Evolutionary conservation across 441 rosid genomes (phyloP).

Genomic region (Eutrema salsugineum): DNA sequence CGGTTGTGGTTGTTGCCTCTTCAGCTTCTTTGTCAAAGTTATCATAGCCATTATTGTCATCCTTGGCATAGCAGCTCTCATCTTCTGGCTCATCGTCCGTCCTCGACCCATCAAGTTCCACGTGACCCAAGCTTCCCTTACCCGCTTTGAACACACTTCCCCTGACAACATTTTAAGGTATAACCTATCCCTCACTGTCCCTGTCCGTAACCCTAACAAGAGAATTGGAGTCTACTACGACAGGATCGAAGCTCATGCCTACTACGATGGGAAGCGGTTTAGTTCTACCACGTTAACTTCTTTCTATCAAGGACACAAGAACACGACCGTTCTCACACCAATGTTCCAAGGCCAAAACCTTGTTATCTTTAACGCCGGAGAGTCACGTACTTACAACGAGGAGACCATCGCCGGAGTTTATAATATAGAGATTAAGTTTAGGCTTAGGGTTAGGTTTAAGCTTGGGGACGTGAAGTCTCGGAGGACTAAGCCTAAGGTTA

Average conservation of each 20-base stretch:
- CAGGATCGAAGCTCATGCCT: slow-evolving; percentile 54
- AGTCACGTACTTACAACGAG: slow-evolving; percentile 22
- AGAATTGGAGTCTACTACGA: slow-evolving; percentile 70
- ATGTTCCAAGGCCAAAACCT: slow-evolving; percentile 42
- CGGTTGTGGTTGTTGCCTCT: slow-evolving; percentile 57
- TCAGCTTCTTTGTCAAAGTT: slow-evolving; percentile 39
- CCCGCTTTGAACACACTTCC: slow-evolving; percentile 48
- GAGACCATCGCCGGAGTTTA: slow-evolving; percentile 44
- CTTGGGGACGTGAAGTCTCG: slow-evolving; percentile 47
- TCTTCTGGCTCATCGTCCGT: slow-evolving; percentile 77
- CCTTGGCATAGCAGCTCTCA: slow-evolving; percentile 44
- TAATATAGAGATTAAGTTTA: slow-evolving; percentile 50
- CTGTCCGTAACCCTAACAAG: slow-evolving; percentile 68
- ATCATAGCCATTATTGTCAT: slow-evolving; percentile 37
- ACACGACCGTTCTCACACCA: slow-evolving; percentile 44
- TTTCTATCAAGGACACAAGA: slow-evolving; percentile 79
- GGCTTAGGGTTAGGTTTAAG: slow-evolving; percentile 62
- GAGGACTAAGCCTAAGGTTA: slow-evolving; percentile 50
- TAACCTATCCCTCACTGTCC: slow-evolving; percentile 51
- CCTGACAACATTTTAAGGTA: slow-evolving; percentile 38
- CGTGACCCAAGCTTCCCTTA: slow-evolving; percentile 48
- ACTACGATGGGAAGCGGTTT: slow-evolving; percentile 44
- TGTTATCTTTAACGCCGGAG: slow-evolving; percentile 33
- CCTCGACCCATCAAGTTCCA: slow-evolving; percentile 60
- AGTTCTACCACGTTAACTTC: slow-evolving; percentile 26